A percentile compares a stretch with the other conserved stretches of the same genome.
These are phyloP conservation scores for Fraxinus albicans DNA, from an alignment of 305 asterid species.

Conservation along the genomic window DNA sequence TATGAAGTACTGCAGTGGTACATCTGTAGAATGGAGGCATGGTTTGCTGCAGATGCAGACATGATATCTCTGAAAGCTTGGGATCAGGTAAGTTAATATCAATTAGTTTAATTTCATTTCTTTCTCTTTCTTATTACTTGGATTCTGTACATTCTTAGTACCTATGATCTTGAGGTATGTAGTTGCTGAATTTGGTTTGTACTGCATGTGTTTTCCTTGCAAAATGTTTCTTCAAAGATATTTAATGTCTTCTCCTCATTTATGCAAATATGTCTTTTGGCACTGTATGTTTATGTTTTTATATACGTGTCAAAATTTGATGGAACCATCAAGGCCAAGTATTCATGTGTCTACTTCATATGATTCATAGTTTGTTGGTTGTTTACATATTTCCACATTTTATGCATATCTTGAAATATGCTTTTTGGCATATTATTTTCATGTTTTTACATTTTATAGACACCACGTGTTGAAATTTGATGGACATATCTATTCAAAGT, in stretches of 20 bases:
- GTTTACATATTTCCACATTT: neutral
- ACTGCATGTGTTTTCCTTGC: neutral
- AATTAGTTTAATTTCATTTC: neutral
- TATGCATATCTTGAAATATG: neutral
- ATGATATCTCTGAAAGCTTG: conserved; percentile 90
- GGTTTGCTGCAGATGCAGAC: conserved; percentile 99
- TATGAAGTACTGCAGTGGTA: conserved; percentile 91
- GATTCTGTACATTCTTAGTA: conserved; percentile 6
- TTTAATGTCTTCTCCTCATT: neutral
- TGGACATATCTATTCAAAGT: neutral
- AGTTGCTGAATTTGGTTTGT: conserved; percentile 2
- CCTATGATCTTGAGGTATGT: neutral
- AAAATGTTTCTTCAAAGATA: conserved; percentile 6
- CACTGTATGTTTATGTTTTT: neutral
- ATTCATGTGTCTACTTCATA: neutral
- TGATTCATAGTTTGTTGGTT: neutral
- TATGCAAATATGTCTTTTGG: conserved; percentile 1
- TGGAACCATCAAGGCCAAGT: neutral
- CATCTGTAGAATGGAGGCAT: conserved; percentile 98
- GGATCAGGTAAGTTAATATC: conserved; percentile 72
- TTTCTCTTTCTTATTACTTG: conserved; percentile 11
- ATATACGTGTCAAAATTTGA: neutral
- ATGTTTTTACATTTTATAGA: neutral
- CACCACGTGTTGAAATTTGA: conserved; percentile 2
- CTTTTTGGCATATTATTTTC: neutral